Percentiles rank a stretch among this genome's conserved stretches.
phyloP scores from a whole-genome alignment of 192 early-diverging fungal species.

The Oehlia diaphana region DNA sequence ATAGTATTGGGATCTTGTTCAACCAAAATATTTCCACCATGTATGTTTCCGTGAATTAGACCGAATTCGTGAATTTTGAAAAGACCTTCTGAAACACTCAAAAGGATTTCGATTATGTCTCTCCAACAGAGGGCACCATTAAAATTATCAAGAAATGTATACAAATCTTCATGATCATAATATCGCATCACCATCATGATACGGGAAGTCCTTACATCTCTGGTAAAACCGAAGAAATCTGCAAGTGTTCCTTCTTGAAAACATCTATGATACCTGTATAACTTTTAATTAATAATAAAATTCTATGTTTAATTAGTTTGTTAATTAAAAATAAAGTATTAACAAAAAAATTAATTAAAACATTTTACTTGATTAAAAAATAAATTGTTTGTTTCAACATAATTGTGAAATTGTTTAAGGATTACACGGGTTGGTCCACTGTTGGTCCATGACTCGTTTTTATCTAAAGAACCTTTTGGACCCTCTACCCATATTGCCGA shows the following conservation, averaged over 20 bases:
- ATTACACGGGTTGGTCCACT: neutral
- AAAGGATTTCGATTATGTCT: neutral
- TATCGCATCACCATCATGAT: neutral
- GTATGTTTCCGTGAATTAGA: slow-evolving; percentile 2
- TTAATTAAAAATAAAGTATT: too few relatives aligned
- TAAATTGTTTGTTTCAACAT: neutral
- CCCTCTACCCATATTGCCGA: neutral
- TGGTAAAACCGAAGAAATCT: neutral
- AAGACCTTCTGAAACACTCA: too few relatives aligned
- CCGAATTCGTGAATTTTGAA: neutral
- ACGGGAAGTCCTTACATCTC: neutral
- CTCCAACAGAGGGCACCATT: neutral
- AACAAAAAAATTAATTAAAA: too few relatives aligned
- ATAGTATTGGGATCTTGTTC: neutral
- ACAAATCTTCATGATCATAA: neutral
- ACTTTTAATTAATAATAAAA: neutral
- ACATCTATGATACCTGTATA: neutral
- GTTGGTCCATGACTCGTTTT: neutral
- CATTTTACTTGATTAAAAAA: neutral
- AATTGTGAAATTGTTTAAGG: neutral
- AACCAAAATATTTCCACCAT: slow-evolving; percentile 18
- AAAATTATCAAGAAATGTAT: neutral
- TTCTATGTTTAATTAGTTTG: too few relatives aligned
- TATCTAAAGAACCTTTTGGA: neutral
- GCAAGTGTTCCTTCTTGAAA: neutral